Evolutionary conservation across 148 eudicot genomes (phyloP), one percentile per base, ranked within the genome.

Genomic region (Fagopyrum homotropicum): DNA sequence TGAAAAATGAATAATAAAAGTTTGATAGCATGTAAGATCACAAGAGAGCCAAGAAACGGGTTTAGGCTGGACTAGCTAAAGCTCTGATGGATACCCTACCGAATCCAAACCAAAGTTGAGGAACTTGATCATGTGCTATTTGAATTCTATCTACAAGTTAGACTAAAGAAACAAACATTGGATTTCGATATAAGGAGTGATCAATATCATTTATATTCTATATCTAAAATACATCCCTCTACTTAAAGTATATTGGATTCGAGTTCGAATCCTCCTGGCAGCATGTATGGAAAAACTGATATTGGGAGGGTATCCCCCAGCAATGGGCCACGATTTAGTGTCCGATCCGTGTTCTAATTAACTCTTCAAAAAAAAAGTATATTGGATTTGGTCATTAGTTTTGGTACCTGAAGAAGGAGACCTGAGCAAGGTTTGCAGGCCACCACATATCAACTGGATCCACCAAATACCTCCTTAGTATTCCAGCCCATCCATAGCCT

Each of bases 391-490:
- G 66, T 60, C 47, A 40, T 66, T 10, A 61, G 45, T 40, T 66
- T 40, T 6, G 46, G 46, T 19, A 95, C 98, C 98, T 90, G 81
- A 95, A 95, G 73, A 95, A 87, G 77, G 98, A 95, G 75, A 95
- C 98, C 83, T 95, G 98, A 54, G 97, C 98, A 45, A 95, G 85
- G 71, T 92, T 95, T 63, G 98, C 78, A 79, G 98, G 98, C 98
- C 98, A 95, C 98, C 98, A 95, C 98, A 95, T 95, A 80, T 95
- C 90, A 52, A 90, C 96, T 17, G 98, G 97, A 80, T 95, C 96
- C 70, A 95, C 98, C 73, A 94, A 88, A 78, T 90, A 95, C 84
- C 87, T 92, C 73, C 98, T 88, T 79, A 92, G 74, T 81, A 95
- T 84, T 69, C 98, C 98, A 69, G 98, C 98, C 98, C 98, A 95